Evolutionary conservation across 345 rosid species (phyloP).

Genomic region (Aquilaria yunnanensis): DNA sequence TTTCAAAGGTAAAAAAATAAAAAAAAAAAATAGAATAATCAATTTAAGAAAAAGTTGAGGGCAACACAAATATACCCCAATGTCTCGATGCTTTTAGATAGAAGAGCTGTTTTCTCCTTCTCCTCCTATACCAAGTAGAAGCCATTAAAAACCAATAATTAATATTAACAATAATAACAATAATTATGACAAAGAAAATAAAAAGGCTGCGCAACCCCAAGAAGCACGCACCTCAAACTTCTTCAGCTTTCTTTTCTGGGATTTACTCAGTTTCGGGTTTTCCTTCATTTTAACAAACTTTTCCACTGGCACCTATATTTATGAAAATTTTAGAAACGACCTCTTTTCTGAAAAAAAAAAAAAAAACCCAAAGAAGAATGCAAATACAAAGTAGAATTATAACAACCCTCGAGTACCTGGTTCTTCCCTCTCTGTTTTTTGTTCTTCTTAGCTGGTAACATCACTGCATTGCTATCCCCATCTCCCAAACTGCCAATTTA

Average conservation of each 20-base stretch:
- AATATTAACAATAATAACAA: background rate
- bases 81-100: constrained; percentile 36
- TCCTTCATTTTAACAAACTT: constrained; percentile 18
- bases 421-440: constrained; percentile 27
- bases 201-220: background rate
- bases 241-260: constrained; percentile 63
- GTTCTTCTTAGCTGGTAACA: constrained; percentile 42
- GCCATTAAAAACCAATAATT: background rate
- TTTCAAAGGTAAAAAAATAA: background rate
- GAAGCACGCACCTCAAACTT: constrained; percentile 48
- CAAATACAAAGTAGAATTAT: constrained; percentile 1
- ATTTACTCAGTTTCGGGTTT: constrained; percentile 37
- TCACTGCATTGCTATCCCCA: constrained; percentile 43
- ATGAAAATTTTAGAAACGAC: background rate
- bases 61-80: constrained; percentile 59
- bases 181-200: background rate
- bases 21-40: constrained; percentile 1
- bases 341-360: background rate
- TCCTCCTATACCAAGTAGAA: constrained; percentile 41
- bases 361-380: background rate
- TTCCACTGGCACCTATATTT: constrained; percentile 10
- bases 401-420: constrained; percentile 25
- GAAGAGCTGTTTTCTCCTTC: constrained; percentile 39
- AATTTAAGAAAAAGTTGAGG: background rate
- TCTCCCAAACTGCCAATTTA: constrained; percentile 24